A percentile compares a stretch with the other conserved stretches of the same genome.
Conservation (phyloP, 2,329 filamentous ascomycete species). For the Alternaria burnsii region DNA sequence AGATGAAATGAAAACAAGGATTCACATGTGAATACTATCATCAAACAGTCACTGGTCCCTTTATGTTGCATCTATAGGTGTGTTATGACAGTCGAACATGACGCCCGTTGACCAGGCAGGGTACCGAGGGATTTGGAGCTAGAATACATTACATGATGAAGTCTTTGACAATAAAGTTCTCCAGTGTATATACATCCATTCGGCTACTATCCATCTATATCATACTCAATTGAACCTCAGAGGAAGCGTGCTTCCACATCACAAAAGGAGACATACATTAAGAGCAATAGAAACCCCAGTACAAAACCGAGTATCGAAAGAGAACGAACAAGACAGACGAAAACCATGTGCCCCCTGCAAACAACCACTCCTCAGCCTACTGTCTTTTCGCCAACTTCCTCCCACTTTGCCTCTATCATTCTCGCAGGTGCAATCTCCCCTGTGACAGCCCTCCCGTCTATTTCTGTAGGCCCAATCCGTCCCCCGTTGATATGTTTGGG, state of each 20-base stretch:
- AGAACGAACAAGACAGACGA: background rate
- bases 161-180: background rate
- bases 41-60: background rate
- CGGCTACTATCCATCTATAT: background rate
- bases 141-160: background rate
- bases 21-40: background rate
- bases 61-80: background rate
- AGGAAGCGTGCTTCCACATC: background rate
- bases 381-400: slow-evolving; percentile 2
- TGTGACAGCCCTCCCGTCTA: background rate
- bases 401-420: background rate
- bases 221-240: background rate
- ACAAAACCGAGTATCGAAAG: background rate
- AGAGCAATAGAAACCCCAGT: background rate
- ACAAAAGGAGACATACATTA: background rate
- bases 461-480: background rate
- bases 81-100: background rate
- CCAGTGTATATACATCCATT: background rate
- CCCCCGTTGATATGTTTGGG: background rate
- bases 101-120: background rate
- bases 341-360: background rate
- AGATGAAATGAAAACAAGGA: slow-evolving; percentile 1
- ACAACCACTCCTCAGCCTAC: background rate
- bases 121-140: background rate
- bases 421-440: background rate